These are phyloP conservation scores for Casaregolazyma suthepensis DNA, from an alignment of 1,139 yeast genomes.

Conservation along the genomic window DNA sequence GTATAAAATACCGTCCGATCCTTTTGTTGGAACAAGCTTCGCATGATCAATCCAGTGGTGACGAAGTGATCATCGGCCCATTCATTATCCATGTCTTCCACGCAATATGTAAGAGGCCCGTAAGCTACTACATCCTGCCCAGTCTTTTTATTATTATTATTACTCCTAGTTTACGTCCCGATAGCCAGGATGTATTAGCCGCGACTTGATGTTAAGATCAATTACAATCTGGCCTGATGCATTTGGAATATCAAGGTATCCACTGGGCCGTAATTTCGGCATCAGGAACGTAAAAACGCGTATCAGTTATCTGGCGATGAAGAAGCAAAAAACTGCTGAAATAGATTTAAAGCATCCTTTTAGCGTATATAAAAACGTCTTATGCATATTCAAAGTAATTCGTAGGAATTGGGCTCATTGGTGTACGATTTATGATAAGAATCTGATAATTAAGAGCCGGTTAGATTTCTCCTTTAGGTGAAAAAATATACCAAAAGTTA, in stretches of 20 bases:
- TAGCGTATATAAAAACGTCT: not conserved
- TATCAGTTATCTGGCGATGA: not conserved
- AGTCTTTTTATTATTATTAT: too few relatives aligned
- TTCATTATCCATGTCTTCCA: not conserved
- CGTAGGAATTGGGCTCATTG: not conserved
- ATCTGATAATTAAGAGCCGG: not conserved
- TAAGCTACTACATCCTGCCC: not conserved
- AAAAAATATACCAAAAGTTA: not conserved
- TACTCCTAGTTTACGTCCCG: too few relatives aligned
- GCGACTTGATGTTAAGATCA: not conserved
- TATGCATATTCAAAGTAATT: too few relatives aligned
- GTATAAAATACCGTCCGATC: not conserved
- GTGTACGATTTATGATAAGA: not conserved
- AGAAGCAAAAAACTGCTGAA: too few relatives aligned
- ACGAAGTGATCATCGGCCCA: not conserved
- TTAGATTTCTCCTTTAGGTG: not conserved
- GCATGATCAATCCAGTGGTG: not conserved
- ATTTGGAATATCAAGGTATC: not conserved
- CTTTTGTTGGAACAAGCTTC: not conserved
- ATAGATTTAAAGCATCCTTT: not conserved
- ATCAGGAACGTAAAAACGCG: not conserved
- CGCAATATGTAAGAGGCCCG: not conserved
- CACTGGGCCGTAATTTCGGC: not conserved
- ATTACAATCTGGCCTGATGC: not conserved
- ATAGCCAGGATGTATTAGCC: not conserved